Evolutionary conservation across 1,284 basidiomycete genomes (phyloP).

Genomic region (Trametes hirsuta): DNA sequence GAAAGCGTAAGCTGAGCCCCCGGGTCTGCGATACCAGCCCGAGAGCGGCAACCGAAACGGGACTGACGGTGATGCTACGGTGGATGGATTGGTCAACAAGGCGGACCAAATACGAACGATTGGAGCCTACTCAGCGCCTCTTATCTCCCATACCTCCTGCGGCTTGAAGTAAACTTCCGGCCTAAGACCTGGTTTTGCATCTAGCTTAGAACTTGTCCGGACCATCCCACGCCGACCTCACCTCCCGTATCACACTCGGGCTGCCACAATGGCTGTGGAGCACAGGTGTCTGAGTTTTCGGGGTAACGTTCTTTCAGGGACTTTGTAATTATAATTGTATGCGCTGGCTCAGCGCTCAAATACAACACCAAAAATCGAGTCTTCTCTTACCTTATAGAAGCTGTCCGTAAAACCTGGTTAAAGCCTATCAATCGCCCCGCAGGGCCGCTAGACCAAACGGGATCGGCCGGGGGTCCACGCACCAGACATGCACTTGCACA

Average conservation of each 20-base stretch:
- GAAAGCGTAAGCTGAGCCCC: conserved; percentile 87
- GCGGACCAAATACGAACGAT: not conserved
- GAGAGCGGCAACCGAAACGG: conserved; percentile 83
- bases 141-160: conserved; percentile 89
- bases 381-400: conserved; percentile 71
- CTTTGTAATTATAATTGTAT: conserved; percentile 33
- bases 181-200: conserved; percentile 53
- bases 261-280: conserved; percentile 59
- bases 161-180: conserved; percentile 90
- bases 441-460: conserved; percentile 15
- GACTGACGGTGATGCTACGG: conserved; percentile 83
- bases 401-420: conserved; percentile 80
- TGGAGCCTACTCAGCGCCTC: conserved; percentile 79
- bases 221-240: conserved; percentile 30
- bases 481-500: conserved; percentile 90
- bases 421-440: conserved; percentile 21
- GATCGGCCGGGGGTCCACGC: conserved; percentile 27
- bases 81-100: conserved; percentile 6
- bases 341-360: conserved; percentile 11
- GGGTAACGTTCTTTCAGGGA: conserved; percentile 66
- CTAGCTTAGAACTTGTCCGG: not conserved
- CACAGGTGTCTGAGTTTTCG: conserved; percentile 69
- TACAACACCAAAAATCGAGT: not conserved
- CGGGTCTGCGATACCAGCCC: conserved; percentile 68
- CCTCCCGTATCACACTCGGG: conserved; percentile 67